Base-by-base conservation (phyloP, 495 filamentous ascomycete genomes). In the Lichina pygmaea region DNA sequence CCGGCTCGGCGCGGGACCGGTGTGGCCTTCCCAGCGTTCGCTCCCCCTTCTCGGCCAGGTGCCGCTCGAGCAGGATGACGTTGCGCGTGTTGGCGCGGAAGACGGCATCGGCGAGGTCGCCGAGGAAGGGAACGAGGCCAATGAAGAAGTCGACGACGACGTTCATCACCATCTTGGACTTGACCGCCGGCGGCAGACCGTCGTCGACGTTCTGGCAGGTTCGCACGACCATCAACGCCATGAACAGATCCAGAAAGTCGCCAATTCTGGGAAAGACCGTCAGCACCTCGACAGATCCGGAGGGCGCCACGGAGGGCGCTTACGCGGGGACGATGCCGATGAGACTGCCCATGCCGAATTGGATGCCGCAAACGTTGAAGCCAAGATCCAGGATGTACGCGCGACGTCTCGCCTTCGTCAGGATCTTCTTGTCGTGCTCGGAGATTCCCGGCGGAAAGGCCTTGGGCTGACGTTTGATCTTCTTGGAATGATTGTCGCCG, bases 301-400 rank as follows among this genome's bases (percentile, higher is more conserved):
- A n/a, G 4, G 24, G 38, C 24, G 33, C 9, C 6, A 33, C 36
- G 24, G 17, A 31, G 17, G 39, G 32, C 46, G 70, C 77, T 70
- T 62, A 83, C 67, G 69, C 67, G 45, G 89, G 89, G 40, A 94
- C 55, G 34, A 93, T 51, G 7, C 73, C 86, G 52, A 94, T 79
- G 44, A 93, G 66, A 52, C 70, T 73, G 33, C 75, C 70, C 78
- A 80, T 89, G 15, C 86, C 86, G 55, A 94, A 77, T 45, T 72
- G 67, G 44, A 91, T 65, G 16, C 79, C 77, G 50, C 74, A 71
- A 54, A 77, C 68, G 54, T 71, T 85, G 57, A 78, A 82, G 12
- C 84, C 66, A 67, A 77, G 77, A 59, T 97, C 89, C 36, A 92
- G 70, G 17, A 66, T 61, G 59, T 91, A 89, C 31, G 89, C 86